Base-by-base conservation (phyloP, 176 grass and related monocot genomes). In the Dactylis glomerata region DNA sequence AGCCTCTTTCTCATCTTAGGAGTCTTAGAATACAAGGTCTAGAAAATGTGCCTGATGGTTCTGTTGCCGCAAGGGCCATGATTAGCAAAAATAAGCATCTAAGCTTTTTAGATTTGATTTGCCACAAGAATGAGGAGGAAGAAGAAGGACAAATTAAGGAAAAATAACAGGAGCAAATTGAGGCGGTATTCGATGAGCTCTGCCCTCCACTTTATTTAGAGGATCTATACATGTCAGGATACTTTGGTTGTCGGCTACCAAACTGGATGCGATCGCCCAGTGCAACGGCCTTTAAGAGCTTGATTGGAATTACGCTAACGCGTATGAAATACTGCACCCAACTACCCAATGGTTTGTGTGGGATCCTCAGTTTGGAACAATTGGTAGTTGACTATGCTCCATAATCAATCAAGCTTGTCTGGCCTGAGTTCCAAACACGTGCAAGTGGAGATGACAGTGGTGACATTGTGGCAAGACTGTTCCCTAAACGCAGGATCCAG, bases 171-270 rank as follows among this genome's bases (percentile, higher is more conserved):
- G 6, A 30, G 68, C 54, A 16, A 33, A 63, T 63, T 15, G 81
- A 74, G 69, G 54, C 59, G 70, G 68, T 87, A 7, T 64, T 82
- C 9, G 72, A 82, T 64, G 71, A 82, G 55, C 42, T 87, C 17
- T 58, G 58, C 31, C 78, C 78, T 23, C 78, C 85, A 12, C 26
- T 59, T 10, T 54, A 23, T 46, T 22, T 82, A 28, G 70, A 47
- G 28, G 10, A 32, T 50, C 68, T 87, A 5, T 15, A 24, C 5
- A 76, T 87, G 17, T 17, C 6, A 24, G 85, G 78, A 27, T 87
- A 68, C 17, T 80, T 51, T 68, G 85, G 85, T 3, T 10, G 23
- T 55, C 24, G 40, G 42, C 6, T 41, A 24, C 85, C 85, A 32
- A 68, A 61, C 1, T 86, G 76, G 84, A 80, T 85, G 62, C 22